Evolutionary conservation across 179 eudicot species (phyloP).

Genomic region (Patellifolia procumbens): DNA sequence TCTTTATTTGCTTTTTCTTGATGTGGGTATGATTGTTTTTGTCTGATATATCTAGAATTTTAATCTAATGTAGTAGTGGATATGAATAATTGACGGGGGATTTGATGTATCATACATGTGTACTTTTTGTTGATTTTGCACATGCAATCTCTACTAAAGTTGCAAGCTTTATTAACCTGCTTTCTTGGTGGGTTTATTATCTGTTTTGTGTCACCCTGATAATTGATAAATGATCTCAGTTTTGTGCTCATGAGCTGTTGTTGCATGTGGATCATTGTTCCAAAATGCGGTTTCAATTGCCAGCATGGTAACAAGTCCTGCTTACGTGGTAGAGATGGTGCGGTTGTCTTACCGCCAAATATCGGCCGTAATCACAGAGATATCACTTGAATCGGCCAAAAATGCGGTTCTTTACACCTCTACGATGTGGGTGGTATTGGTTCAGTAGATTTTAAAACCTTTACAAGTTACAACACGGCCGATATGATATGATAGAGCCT

Average conservation of each 20-base stretch:
- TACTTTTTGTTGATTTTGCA: constrained; percentile 7
- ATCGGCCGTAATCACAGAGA: too few species aligned
- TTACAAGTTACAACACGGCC: too few species aligned
- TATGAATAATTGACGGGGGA: background rate
- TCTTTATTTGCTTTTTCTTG: background rate
- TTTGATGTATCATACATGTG: background rate
- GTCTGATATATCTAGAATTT: background rate
- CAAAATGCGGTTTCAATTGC: too few species aligned
- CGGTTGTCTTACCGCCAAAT: too few species aligned
- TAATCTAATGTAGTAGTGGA: background rate
- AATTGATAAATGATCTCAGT: background rate
- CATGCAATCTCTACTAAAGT: constrained; percentile 4
- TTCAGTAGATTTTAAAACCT: too few species aligned
- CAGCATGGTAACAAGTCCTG: too few species aligned
- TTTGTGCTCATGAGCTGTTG: constrained; percentile 3
- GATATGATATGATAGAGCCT: too few species aligned
- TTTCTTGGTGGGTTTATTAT: constrained; percentile 3
- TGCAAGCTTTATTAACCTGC: constrained; percentile 9
- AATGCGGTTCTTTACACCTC: too few species aligned
- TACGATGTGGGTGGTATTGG: too few species aligned
- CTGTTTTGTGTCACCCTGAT: background rate
- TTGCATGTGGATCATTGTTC: background rate
- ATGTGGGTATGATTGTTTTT: constrained; percentile 23
- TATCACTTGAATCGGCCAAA: too few species aligned
- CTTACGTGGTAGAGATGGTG: too few species aligned